Conservation (phyloP, 1,139 yeast genomes). For the Saccharomycopsis crataegensis region DNA sequence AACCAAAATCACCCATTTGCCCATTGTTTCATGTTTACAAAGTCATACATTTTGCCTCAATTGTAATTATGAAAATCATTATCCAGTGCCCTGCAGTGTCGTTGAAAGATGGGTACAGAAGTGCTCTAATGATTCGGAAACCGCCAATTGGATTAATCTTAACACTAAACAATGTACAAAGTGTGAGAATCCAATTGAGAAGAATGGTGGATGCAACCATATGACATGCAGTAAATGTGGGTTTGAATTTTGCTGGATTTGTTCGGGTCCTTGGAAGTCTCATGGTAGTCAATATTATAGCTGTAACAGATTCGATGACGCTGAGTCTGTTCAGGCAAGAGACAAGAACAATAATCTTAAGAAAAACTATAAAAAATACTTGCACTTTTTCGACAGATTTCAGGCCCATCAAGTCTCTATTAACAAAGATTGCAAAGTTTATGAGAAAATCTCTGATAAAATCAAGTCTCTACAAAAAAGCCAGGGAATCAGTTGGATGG, state of each 20-base stretch:
- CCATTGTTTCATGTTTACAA: conserved; percentile 61
- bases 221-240: conserved; percentile 80
- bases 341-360: conserved; percentile 33
- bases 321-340: conserved; percentile 30
- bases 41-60: conserved; percentile 73
- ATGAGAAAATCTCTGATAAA: conserved; percentile 52
- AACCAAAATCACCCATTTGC: conserved; percentile 38
- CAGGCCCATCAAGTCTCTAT: conserved; percentile 74
- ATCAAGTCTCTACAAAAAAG: conserved; percentile 61
- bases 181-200: conserved; percentile 49
- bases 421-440: conserved; percentile 60
- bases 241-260: conserved; percentile 90
- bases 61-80: conserved; percentile 73
- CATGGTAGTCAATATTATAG: conserved; percentile 63
- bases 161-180: conserved; percentile 80
- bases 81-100: conserved; percentile 73
- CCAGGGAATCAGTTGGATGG: conserved; percentile 76
- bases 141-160: conserved; percentile 82
- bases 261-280: conserved; percentile 67
- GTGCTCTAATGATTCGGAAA: conserved; percentile 83
- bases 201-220: conserved; percentile 95
- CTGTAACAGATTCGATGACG: conserved; percentile 54
- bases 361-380: conserved; percentile 52
- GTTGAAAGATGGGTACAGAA: conserved; percentile 70
- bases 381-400: conserved; percentile 72